phyloP scores from a whole-genome alignment of 805 yeast genomes.

The Candida mattraensis region DNA sequence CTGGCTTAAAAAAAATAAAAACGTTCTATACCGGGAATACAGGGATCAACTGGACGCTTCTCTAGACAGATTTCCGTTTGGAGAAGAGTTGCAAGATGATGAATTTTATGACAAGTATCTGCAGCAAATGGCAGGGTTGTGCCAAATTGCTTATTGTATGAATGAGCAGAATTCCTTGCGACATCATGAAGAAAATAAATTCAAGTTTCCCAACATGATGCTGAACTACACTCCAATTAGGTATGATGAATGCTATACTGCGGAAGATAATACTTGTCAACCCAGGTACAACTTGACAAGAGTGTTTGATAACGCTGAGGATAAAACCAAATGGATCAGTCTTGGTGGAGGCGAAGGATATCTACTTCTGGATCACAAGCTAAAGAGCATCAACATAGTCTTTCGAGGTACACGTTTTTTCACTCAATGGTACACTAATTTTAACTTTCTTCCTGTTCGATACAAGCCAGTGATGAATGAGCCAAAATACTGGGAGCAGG shows the following conservation, averaged over 20 bases:
- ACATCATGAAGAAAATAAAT: constrained; percentile 6
- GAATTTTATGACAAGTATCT: constrained; percentile 8
- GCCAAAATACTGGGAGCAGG: constrained; percentile 10
- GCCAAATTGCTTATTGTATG: constrained; percentile 25
- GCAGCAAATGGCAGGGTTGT: constrained; percentile 10
- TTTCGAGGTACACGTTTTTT: constrained; percentile 21
- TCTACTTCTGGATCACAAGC: constrained; percentile 18
- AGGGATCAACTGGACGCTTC: constrained; percentile 14
- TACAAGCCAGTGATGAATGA: constrained; percentile 10
- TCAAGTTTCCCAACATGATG: constrained; percentile 16
- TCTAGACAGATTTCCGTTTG: constrained; percentile 12
- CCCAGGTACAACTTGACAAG: constrained; percentile 15
- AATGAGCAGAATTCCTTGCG: constrained; percentile 14
- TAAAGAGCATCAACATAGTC: constrained; percentile 12
- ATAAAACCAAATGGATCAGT: constrained; percentile 5
- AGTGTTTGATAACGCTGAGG: constrained; percentile 10
- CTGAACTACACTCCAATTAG: constrained; percentile 8
- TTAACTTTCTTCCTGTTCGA: constrained; percentile 14
- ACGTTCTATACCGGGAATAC: constrained; percentile 12
- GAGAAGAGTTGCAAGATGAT: constrained; percentile 7
- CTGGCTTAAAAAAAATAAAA: constrained; percentile 1
- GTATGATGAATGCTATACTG: constrained; percentile 9
- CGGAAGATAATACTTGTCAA: background rate
- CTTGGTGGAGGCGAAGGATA: constrained; percentile 27
- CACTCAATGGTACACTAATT: constrained; percentile 23